Conservation (phyloP, 1,284 basidiomycete genomes). For the Apiotrichum brassicae region DNA sequence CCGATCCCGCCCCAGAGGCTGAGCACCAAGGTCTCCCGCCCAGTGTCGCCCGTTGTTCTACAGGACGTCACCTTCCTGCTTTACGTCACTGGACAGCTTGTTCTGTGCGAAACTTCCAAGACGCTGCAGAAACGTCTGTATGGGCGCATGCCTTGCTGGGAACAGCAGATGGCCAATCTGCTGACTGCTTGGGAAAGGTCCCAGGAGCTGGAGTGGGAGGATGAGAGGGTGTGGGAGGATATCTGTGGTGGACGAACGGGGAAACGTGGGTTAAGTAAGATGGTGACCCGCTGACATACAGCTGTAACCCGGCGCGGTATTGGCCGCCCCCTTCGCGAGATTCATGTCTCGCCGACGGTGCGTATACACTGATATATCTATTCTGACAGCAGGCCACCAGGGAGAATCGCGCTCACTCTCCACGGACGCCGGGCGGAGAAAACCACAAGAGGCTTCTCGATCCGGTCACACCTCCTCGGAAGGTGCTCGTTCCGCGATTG, state of each 20-base stretch:
- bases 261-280: too few species aligned
- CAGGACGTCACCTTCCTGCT: constrained; percentile 41
- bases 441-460: too few species aligned
- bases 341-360: constrained; percentile 27
- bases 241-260: background rate
- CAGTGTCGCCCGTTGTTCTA: constrained; percentile 20
- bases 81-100: constrained; percentile 26
- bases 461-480: too few species aligned
- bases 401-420: background rate
- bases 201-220: constrained; percentile 34
- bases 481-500: too few species aligned
- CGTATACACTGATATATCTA: too few species aligned
- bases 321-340: constrained; percentile 11
- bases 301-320: background rate
- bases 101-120: constrained; percentile 28
- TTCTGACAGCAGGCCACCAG: too few species aligned
- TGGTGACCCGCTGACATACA: background rate
- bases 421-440: too few species aligned
- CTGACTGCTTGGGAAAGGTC: constrained; percentile 26
- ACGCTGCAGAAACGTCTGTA: constrained; percentile 25
- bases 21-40: constrained; percentile 14
- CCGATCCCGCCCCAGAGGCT: constrained; percentile 17
- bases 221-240: constrained; percentile 4
- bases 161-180: constrained; percentile 38
- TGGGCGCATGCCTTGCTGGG: constrained; percentile 33